Evolutionary conservation across 768 basidiomycete genomes (phyloP).

Genomic region (Strobilomyces echinocephalus): DNA sequence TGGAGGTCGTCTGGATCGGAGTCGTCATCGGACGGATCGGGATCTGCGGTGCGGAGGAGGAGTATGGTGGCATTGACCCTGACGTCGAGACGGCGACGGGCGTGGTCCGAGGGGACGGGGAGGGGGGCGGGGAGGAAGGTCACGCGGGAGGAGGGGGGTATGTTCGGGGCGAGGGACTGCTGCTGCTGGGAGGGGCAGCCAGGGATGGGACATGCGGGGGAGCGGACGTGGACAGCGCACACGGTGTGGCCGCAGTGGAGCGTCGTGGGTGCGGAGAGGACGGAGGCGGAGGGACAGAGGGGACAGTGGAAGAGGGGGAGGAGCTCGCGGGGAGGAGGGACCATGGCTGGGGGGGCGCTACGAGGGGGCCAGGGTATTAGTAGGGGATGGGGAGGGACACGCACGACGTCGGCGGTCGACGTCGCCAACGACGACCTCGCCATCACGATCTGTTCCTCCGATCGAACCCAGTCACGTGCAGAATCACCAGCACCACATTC

Average conservation of each 20-base stretch:
- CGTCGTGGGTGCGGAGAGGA: slow-evolving; percentile 44
- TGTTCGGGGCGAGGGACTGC: slow-evolving; percentile 29
- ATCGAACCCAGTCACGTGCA: slow-evolving; percentile 29
- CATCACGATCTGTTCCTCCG: slow-evolving; percentile 27
- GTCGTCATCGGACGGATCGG: slow-evolving; percentile 30
- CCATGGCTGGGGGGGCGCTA: slow-evolving; percentile 13
- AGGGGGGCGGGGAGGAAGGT: slow-evolving; percentile 34
- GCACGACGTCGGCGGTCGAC: slow-evolving; percentile 27
- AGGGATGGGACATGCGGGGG: slow-evolving; percentile 32
- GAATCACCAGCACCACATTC: slow-evolving; percentile 7
- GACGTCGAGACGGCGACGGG: slow-evolving; percentile 41
- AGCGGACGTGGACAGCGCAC: slow-evolving; percentile 53
- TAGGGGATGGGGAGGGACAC: slow-evolving; percentile 6
- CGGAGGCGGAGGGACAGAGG: slow-evolving; percentile 38
- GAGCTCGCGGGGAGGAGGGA: slow-evolving; percentile 25
- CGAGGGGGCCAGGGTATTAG: not conserved
- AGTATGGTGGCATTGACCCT: slow-evolving; percentile 51
- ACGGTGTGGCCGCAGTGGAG: slow-evolving; percentile 84
- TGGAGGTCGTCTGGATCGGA: slow-evolving; percentile 28
- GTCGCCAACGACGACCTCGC: slow-evolving; percentile 16
- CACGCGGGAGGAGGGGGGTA: slow-evolving; percentile 38
- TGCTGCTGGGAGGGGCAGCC: slow-evolving; percentile 26
- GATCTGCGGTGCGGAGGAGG: slow-evolving; percentile 33
- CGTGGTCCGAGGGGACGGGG: slow-evolving; percentile 3
- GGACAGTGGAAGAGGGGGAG: slow-evolving; percentile 48